These are phyloP conservation scores for Silene uniflora DNA, from an alignment of 148 eudicot species.

Conservation along the genomic window DNA sequence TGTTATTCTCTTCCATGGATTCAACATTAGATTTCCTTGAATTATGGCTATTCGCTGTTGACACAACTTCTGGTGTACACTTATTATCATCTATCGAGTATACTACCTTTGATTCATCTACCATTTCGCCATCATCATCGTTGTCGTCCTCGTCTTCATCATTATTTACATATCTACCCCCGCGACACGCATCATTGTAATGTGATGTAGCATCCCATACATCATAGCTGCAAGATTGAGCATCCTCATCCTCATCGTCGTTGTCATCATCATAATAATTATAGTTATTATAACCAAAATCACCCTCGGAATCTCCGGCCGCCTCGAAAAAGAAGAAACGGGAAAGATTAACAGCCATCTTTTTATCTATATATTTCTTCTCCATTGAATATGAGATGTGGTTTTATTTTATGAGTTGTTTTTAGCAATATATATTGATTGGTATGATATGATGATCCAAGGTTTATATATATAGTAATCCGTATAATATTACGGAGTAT, in stretches of 20 bases:
- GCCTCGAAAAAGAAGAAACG: conserved; percentile 53
- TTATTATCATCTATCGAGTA: conserved; percentile 1
- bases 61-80: conserved; percentile 26
- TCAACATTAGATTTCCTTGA: conserved; percentile 32
- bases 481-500: no score
- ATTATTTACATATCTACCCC: neutral
- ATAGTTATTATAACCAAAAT: conserved; percentile 30
- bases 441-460: no score
- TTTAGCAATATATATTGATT: no score
- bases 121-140: conserved; percentile 14
- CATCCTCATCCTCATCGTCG: conserved; percentile 44
- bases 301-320: conserved; percentile 66
- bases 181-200: conserved; percentile 6
- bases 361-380: conserved; percentile 8
- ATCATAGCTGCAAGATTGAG: conserved; percentile 63
- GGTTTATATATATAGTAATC: no score
- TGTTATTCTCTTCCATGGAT: conserved; percentile 22
- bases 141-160: neutral
- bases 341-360: conserved; percentile 40
- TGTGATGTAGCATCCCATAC: conserved; percentile 16
- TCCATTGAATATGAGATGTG: no score
- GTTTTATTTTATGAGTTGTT: no score
- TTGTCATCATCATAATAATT: conserved; percentile 14
- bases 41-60: conserved; percentile 33
- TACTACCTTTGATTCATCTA: neutral